These are phyloP conservation scores for Camillea tinctor DNA, from an alignment of 2,329 filamentous ascomycete species.

Conservation along the genomic window DNA sequence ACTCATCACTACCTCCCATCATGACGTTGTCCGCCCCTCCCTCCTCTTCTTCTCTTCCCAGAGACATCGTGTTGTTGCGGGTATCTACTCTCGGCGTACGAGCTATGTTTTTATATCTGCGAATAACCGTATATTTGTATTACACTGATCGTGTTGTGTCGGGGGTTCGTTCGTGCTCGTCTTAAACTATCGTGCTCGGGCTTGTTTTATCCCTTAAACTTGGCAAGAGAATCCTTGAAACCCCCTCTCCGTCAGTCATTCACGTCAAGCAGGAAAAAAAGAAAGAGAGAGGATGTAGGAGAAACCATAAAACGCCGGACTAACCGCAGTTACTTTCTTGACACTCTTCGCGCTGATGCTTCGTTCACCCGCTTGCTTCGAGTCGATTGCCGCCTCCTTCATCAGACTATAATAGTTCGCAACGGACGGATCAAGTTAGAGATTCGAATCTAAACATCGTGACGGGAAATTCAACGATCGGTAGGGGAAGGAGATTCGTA, in stretches of 20 bases:
- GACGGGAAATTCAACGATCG: background rate
- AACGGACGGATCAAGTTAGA: constrained; percentile 5
- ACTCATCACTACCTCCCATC: background rate
- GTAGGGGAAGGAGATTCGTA: constrained; percentile 32
- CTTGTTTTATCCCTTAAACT: constrained; percentile 61
- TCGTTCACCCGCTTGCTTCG: constrained; percentile 71
- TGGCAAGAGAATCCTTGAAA: constrained; percentile 60
- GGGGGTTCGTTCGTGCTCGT: background rate
- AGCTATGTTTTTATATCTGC: background rate
- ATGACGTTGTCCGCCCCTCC: background rate
- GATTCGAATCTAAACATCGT: background rate
- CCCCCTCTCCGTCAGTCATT: background rate
- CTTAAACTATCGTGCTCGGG: background rate
- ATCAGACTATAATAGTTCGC: constrained; percentile 57
- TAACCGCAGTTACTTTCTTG: constrained; percentile 72
- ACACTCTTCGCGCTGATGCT: constrained; percentile 73
- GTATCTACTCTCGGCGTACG: too few relatives aligned
- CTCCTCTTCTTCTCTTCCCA: too few relatives aligned
- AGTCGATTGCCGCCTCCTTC: constrained; percentile 75
- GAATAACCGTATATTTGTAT: background rate
- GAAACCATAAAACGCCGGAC: constrained; percentile 28
- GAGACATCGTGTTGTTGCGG: too few relatives aligned
- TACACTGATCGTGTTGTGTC: background rate
- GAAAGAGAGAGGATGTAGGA: background rate
- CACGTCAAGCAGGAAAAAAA: background rate